These are phyloP conservation scores for Starmera stellimalicola DNA, from an alignment of 1,139 yeast genomes.

Conservation along the genomic window DNA sequence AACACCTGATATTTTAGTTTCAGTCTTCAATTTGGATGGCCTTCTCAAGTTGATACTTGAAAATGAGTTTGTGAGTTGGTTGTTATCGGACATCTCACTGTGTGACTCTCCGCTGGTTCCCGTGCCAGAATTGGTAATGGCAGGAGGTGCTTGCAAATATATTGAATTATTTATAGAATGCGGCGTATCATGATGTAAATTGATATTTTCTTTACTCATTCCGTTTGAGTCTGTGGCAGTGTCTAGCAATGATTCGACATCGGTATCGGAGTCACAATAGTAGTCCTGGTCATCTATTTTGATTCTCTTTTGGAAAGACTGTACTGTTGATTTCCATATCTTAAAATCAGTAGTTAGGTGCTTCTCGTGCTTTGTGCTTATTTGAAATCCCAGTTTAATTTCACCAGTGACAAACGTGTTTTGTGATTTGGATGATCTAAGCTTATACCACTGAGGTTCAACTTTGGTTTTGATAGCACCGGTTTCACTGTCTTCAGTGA, in stretches of 20 bases:
- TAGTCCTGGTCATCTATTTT: slow-evolving; percentile 22
- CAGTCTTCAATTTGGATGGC: not conserved
- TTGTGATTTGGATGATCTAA: slow-evolving; percentile 37
- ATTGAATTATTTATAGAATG: slow-evolving; percentile 1
- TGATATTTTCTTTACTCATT: not conserved
- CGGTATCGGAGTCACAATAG: slow-evolving; percentile 25
- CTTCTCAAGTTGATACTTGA: not conserved
- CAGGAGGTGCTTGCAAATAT: not conserved
- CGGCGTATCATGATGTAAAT: not conserved
- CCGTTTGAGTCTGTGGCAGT: slow-evolving; percentile 1
- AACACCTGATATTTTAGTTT: slow-evolving; percentile 50
- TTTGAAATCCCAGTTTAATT: slow-evolving; percentile 39
- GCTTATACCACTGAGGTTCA: slow-evolving; percentile 40
- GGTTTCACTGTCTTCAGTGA: slow-evolving; percentile 6
- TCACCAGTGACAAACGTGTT: slow-evolving; percentile 52
- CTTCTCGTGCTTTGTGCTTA: slow-evolving; percentile 23
- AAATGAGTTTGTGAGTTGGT: not conserved
- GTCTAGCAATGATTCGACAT: slow-evolving; percentile 13
- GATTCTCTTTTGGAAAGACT: slow-evolving; percentile 7
- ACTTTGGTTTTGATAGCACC: slow-evolving; percentile 17
- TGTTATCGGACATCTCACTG: slow-evolving; percentile 1
- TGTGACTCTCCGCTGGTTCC: slow-evolving; percentile 2
- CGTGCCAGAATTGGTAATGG: not conserved
- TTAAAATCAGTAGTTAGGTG: slow-evolving; percentile 11
- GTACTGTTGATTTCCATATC: slow-evolving; percentile 12